Evolutionary conservation across 2,329 filamentous ascomycete species (phyloP).

Genomic region (Fusarium cyanostomum): DNA sequence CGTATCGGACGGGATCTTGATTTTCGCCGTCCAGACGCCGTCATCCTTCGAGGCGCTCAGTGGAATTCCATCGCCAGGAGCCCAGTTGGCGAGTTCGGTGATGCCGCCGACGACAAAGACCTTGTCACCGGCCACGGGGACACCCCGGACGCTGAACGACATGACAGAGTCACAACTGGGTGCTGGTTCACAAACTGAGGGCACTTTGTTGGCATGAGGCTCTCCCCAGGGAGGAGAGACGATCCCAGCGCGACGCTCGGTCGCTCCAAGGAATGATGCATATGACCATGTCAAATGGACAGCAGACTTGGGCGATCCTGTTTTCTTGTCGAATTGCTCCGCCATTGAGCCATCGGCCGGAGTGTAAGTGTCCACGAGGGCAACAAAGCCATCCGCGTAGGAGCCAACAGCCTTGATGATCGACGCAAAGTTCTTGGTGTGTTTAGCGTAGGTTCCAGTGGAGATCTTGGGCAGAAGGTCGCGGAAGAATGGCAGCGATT

Average conservation of each 20-base stretch:
- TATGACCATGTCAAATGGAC: slow-evolving; percentile 78
- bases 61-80: slow-evolving; percentile 55
- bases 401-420: slow-evolving; percentile 18
- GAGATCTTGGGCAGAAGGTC: slow-evolving; percentile 18
- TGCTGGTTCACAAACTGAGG: slow-evolving; percentile 30
- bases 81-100: slow-evolving; percentile 52
- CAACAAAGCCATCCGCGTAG: slow-evolving; percentile 24
- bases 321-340: slow-evolving; percentile 69
- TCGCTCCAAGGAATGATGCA: slow-evolving; percentile 70
- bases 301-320: slow-evolving; percentile 66
- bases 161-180: slow-evolving; percentile 39
- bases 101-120: slow-evolving; percentile 42
- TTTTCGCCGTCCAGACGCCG: slow-evolving; percentile 60
- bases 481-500: slow-evolving; percentile 14
- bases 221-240: slow-evolving; percentile 64
- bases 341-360: slow-evolving; percentile 68
- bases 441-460: slow-evolving; percentile 18
- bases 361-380: slow-evolving; percentile 68
- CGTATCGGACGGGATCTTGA: slow-evolving; percentile 62
- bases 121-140: slow-evolving; percentile 20
- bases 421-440: slow-evolving; percentile 5
- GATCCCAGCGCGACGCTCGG: slow-evolving; percentile 61
- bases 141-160: slow-evolving; percentile 32
- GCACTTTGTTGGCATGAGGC: slow-evolving; percentile 27
- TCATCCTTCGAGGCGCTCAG: slow-evolving; percentile 60